phyloP scores from a whole-genome alignment of 176 grass and related monocot genomes.

The Alopecurus myosuroides region DNA sequence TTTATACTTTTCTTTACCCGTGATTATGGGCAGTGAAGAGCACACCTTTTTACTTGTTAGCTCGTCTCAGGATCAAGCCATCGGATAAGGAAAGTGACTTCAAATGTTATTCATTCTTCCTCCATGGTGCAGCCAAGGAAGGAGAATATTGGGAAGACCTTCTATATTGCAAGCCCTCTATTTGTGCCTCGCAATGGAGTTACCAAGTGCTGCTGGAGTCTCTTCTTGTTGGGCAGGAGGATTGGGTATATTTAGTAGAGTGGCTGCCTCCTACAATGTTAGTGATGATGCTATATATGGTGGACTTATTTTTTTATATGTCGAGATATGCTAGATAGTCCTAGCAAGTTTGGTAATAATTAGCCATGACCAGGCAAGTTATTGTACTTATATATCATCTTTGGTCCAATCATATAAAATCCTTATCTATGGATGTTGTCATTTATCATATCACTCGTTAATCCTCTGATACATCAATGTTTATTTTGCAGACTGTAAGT shows the following conservation, averaged over 20 bases:
- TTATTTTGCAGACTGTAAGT: too few species aligned
- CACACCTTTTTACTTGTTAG: constrained; percentile 69
- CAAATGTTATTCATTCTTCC: constrained; percentile 22
- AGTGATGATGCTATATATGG: constrained; percentile 93
- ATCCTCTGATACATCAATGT: too few species aligned
- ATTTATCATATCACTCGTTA: too few species aligned
- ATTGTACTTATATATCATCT: too few species aligned
- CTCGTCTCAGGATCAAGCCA: constrained; percentile 67
- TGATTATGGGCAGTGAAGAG: too few species aligned
- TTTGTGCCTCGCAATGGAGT: too few species aligned
- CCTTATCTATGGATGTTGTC: too few species aligned
- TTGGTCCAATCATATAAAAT: too few species aligned
- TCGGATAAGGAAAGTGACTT: constrained; percentile 76
- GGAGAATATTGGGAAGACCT: constrained; percentile 46
- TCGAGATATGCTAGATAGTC: neutral
- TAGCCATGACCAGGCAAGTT: too few species aligned
- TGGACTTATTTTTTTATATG: constrained; percentile 85
- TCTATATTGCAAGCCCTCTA: constrained; percentile 78
- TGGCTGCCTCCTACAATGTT: constrained; percentile 61
- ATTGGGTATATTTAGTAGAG: constrained; percentile 86
- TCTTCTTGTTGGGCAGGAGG: constrained; percentile 78
- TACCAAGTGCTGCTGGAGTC: too few species aligned
- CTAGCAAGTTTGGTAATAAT: too few species aligned
- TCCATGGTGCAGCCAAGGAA: constrained; percentile 15
- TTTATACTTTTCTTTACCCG: too few species aligned